Conservation (phyloP, 2,329 filamentous ascomycete species). For the Aspergillus carbonarius region DNA sequence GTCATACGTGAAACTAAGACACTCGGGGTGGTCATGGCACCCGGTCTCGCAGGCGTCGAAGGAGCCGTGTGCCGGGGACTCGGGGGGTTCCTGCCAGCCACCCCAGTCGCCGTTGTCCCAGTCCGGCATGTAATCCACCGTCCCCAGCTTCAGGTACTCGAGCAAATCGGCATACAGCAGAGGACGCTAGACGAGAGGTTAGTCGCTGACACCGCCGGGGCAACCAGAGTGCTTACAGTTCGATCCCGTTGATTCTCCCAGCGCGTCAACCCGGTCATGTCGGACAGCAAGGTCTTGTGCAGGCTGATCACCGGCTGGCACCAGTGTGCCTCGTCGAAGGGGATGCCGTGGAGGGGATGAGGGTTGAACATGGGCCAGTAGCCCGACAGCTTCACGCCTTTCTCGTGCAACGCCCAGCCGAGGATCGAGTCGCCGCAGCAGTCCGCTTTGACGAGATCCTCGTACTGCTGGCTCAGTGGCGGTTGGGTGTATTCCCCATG, state of each 20-base stretch:
- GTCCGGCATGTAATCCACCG: slow-evolving; percentile 21
- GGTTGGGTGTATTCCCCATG: slow-evolving; percentile 42
- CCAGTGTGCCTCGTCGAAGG: slow-evolving; percentile 50
- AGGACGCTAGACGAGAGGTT: not conserved
- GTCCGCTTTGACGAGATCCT: slow-evolving; percentile 46
- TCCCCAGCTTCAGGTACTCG: slow-evolving; percentile 28
- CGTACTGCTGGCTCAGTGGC: slow-evolving; percentile 42
- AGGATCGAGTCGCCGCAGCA: slow-evolving; percentile 56
- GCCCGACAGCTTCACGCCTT: slow-evolving; percentile 47
- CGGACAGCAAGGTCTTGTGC: slow-evolving; percentile 49
- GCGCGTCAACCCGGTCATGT: slow-evolving; percentile 52
- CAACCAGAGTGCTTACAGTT: slow-evolving; percentile 16
- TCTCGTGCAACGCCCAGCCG: slow-evolving; percentile 49
- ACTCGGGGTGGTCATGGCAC: slow-evolving; percentile 25
- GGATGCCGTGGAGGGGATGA: slow-evolving; percentile 53
- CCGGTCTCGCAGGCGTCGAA: slow-evolving; percentile 28
- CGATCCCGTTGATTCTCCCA: slow-evolving; percentile 34
- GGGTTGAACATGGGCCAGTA: slow-evolving; percentile 51
- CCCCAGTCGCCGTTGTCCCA: slow-evolving; percentile 41
- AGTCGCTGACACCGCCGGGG: not conserved
- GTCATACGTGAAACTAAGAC: slow-evolving; percentile 29
- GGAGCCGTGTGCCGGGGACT: slow-evolving; percentile 29
- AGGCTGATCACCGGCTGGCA: slow-evolving; percentile 53
- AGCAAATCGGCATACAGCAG: slow-evolving; percentile 29
- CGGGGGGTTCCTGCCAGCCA: slow-evolving; percentile 27